A percentile compares a stretch with the other conserved stretches of the same genome.
These are phyloP conservation scores for Fusarium anthophilum DNA, from an alignment of 2,329 filamentous ascomycete species.

Conservation along the genomic window DNA sequence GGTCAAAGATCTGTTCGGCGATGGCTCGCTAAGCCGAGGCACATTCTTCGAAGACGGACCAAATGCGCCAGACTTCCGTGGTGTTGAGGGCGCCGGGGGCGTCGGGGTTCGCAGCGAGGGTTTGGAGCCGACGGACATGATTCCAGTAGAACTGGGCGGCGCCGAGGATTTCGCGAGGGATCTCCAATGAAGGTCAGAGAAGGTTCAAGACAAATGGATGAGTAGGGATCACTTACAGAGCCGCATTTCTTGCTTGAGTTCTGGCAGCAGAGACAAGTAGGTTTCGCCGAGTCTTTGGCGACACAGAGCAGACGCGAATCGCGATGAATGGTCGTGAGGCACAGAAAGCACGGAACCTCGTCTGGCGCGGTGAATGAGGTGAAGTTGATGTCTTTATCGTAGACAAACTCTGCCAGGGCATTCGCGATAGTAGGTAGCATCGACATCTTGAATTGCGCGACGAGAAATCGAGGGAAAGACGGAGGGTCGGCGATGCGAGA, in stretches of 20 bases:
- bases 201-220: rapidly evolving
- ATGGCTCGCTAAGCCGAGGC: background rate
- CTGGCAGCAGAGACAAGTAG: background rate
- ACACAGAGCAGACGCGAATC: background rate
- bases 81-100: background rate
- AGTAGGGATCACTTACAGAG: no score
- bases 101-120: background rate
- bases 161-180: background rate
- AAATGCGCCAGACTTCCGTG: background rate
- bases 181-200: no score
- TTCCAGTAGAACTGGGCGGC: background rate
- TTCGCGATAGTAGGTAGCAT: background rate
- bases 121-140: background rate
- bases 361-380: background rate
- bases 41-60: background rate
- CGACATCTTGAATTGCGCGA: background rate
- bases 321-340: background rate
- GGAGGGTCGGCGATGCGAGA: background rate
- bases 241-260: background rate
- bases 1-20: background rate
- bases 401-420: background rate
- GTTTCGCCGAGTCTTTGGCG: background rate
- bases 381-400: background rate
- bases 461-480: background rate
- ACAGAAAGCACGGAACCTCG: background rate